These are phyloP conservation scores for Osmanthus fragrans DNA, from an alignment of 257 asterid species.

Conservation along the genomic window DNA sequence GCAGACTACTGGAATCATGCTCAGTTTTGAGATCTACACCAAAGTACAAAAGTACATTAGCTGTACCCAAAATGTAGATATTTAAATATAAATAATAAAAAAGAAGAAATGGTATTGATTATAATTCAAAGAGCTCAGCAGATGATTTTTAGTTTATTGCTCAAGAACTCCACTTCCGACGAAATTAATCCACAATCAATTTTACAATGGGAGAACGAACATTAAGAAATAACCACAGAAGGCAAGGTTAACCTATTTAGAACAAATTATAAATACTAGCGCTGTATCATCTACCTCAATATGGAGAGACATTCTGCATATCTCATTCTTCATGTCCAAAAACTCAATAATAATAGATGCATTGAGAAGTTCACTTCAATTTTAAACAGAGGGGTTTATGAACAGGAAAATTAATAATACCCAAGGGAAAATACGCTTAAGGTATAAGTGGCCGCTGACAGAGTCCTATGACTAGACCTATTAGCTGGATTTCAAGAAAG, in stretches of 20 bases:
- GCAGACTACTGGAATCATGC: slow-evolving; percentile 99
- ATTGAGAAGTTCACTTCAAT: neutral
- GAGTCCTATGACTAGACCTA: neutral
- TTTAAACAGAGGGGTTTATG: neutral
- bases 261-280: neutral
- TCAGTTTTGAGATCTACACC: slow-evolving; percentile 87
- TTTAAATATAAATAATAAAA: neutral
- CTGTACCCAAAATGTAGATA: slow-evolving; percentile 16
- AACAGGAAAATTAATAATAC: neutral
- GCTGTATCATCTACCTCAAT: neutral
- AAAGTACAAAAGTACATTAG: slow-evolving; percentile 24
- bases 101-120: neutral
- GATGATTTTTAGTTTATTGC: neutral
- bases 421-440: neutral
- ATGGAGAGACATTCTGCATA: neutral
- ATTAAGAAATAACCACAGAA: neutral
- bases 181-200: neutral
- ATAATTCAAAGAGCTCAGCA: neutral
- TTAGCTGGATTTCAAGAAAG: neutral
- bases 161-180: neutral
- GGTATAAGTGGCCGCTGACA: neutral
- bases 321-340: neutral
- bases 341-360: neutral
- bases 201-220: neutral
- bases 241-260: neutral